Conservation (phyloP, 495 filamentous ascomycete genomes). For the Neurospora discreta region DNA sequence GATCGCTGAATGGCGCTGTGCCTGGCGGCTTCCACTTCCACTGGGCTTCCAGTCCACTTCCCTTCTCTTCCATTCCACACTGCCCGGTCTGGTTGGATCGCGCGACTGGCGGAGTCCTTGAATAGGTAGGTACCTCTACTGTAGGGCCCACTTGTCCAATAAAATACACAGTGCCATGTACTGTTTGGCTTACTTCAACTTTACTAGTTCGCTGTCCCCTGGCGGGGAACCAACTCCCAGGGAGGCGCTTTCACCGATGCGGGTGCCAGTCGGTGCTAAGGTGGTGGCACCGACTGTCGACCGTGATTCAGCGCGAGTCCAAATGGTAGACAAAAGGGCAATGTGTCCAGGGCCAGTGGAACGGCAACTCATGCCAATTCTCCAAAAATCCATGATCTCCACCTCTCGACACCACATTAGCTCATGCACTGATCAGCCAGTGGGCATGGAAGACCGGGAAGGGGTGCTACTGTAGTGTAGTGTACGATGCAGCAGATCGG, state of each 20-base stretch:
- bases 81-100: neutral
- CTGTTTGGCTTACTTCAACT: neutral
- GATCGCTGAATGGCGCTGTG: neutral
- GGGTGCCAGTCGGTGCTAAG: neutral
- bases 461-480: neutral
- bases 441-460: neutral
- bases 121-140: too few species aligned
- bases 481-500: neutral
- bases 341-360: neutral
- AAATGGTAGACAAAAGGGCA: neutral
- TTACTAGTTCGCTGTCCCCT: too few species aligned
- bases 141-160: neutral
- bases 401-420: neutral
- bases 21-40: neutral
- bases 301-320: neutral
- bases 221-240: neutral
- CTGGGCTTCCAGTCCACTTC: neutral
- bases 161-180: neutral
- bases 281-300: neutral
- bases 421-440: neutral
- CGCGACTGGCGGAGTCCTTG: neutral
- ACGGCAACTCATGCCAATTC: neutral
- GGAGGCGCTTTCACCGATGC: neutral
- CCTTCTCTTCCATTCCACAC: neutral
- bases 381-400: neutral